Base-by-base conservation (phyloP, 257 asterid genomes). In the Capsicum chinense region DNA sequence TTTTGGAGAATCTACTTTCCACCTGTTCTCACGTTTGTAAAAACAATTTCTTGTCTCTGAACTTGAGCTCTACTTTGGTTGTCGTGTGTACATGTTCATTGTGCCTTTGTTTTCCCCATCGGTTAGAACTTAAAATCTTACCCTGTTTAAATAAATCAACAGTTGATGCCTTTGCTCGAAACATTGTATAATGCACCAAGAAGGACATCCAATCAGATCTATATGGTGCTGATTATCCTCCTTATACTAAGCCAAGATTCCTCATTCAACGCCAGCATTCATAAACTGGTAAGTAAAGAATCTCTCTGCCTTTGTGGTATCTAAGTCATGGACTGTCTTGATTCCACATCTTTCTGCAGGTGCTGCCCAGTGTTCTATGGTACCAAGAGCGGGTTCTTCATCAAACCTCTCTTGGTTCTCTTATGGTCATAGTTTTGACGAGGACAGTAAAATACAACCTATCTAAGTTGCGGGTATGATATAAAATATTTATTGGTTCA, bases 91-190 rank as follows among this genome's bases (percentile, higher is more conserved):
- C 60, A 56, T 56, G 6, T 56, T 56, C 60, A 14, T 13, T 12
- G 60, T 13, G 60, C 60, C 39, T 62, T 19, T 35, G 14, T 64
- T 64, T 26, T 64, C n/a, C 9, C 64, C 81, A 5, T 85, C 70
- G 42, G 48, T 35, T 16, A 52, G 67, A 54, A 14, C 42, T 54
- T 80, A 69, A 56, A 67, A 80, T 79, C 81, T 78, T 86, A 84
- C 58, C 69, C 35, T 26, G 82, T 52, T 84, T 85, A 64, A 78
- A 76, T 86, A 86, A 81, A 86, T 84, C 11, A 71, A 85, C 94
- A 97, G 99, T 86, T 97, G 91, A 90, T 97, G 94, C 98, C 99
- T 56, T 86, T 97, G 98, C 88, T 97, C 92, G 98, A 95, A 85
- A 92, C 98, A n/a, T 88, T 97, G 14, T 97, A 97, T 88, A 93